Percentiles rank a stretch among this genome's conserved stretches.
phyloP scores from a whole-genome alignment of 139 green algal genomes.

The Spirogloea muscicola region DNA sequence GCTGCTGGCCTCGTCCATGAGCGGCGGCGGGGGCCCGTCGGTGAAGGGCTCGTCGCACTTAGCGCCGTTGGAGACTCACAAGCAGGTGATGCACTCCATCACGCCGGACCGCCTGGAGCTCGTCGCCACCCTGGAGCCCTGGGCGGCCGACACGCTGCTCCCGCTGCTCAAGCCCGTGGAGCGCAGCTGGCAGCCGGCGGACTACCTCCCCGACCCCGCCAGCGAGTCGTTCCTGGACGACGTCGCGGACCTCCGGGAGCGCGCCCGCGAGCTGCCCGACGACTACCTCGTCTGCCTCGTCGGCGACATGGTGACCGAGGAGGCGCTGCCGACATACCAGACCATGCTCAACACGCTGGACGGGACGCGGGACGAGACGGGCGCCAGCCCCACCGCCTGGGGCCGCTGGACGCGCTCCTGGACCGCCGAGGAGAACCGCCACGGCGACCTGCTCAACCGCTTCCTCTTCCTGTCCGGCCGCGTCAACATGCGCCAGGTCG shows the following conservation, averaged over 20 bases:
- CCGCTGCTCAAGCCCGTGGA: conserved; percentile 73
- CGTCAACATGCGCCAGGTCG: conserved; percentile 61
- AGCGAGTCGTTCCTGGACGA: conserved; percentile 87
- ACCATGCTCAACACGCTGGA: conserved; percentile 99
- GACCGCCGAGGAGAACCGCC: conserved; percentile 95
- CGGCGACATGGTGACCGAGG: conserved; percentile 96
- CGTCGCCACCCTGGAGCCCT: conserved; percentile 58
- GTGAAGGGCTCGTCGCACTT: too few relatives aligned
- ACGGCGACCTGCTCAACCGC: conserved; percentile 97
- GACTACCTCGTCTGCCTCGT: conserved; percentile 93
- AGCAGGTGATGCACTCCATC: conserved; percentile 56
- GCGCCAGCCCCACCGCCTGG: conserved; percentile 77
- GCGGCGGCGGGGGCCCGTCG: too few relatives aligned
- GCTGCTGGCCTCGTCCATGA: too few relatives aligned
- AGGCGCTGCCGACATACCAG: conserved; percentile 99
- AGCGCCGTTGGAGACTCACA: too few relatives aligned
- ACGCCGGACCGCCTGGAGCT: conserved; percentile 66
- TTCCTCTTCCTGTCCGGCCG: conserved; percentile 77
- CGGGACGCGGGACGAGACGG: conserved; percentile 88
- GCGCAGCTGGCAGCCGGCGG: conserved; percentile 92
- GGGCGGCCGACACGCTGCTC: conserved; percentile 66
- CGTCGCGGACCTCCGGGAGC: conserved; percentile 76
- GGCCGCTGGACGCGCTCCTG: conserved; percentile 66
- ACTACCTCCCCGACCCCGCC: conserved; percentile 88
- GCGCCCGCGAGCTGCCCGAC: conserved; percentile 76